Evolutionary conservation across 495 filamentous ascomycete species (phyloP), one percentile per base, ranked within the genome.

Genomic region (Podospora pseudocomata): DNA sequence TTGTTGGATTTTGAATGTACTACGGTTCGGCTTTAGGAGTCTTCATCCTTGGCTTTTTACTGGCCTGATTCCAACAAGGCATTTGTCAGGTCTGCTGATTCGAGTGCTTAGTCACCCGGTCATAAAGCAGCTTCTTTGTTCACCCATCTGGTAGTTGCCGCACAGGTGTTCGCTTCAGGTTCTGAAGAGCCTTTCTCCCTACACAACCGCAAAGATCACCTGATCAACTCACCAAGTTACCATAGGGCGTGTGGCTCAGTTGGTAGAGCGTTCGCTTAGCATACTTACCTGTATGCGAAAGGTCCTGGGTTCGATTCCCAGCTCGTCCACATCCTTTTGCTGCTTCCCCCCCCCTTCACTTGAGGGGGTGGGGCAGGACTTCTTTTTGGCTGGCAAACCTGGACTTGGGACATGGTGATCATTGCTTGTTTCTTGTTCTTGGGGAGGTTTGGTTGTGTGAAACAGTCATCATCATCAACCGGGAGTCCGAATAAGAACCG

Each of bases 211-310:
- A 27, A 58, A 58, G n/a, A 7, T 58, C 23, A 27, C 1, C 5
- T 58, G 0, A 15, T n/a, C 19, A n/a, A 64, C 13, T 32, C 20
- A 55, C 54, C 61, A 34, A 64, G 34, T 27, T 19, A 28, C 23
- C 16, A 32, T 30, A 65, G 69, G 69, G 69, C 69, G 69, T 71
- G 69, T 71, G 66, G 69, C 69, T 71, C 69, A 71, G 66, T 71
- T 71, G 69, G 69, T 71, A 71, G 69, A 71, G 69, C 69, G 69
- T 65, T 67, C 69, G 69, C 69, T 71, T 71, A 71, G 69, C 69
- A 71, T 68, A 32, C 54, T 63, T 53, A 20, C 0, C 5, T 32
- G 55, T 63, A 64, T 71, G 69, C 69, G 69, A 67, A 68, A 71
- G 69, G 69, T 71, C 66, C 69, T 67, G 65, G 69, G 69, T 71